Evolutionary conservation across 2,329 filamentous ascomycete species (phyloP), one percentile per base, ranked within the genome.

Genomic region (Boeremia lycopersici): DNA sequence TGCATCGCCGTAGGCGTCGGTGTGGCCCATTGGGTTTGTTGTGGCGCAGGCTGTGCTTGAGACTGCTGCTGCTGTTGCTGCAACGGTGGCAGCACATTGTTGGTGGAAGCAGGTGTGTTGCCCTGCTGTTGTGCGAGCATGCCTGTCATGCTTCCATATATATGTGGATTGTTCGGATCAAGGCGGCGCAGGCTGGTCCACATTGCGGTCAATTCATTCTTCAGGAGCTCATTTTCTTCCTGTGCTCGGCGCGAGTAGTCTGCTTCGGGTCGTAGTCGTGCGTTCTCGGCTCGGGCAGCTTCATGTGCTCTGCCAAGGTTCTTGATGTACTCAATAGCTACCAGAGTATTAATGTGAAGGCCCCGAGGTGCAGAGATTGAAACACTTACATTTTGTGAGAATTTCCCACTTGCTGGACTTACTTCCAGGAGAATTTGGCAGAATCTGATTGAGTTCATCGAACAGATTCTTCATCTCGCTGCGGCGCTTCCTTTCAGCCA

Each of bases 391-490:
- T 80, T 93, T 93, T 2, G 89, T 92, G 13, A 96, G 72, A 43
- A 93, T 92, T 66, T 96, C 90, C 90, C 90, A 96, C 66, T 96
- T 96, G 63, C 89, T 93, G 0, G 90, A 90, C 72, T 95, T 96
- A 23, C 88, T 89, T 1, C 90, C 90, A 13, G 90, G 85, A 65
- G 91, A 90, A 63, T 91, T 89, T 1, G 90, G 90, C 77, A 93
- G 87, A 33, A 91, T 80, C 62, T 89, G 87, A 62, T 91, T 85
- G 8, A 95, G 78, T 64, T 91, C 88, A 62, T 95, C 90, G 68
- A 95, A 95, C 0, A 95, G 77, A 67, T 90, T 88, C 77, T 95
- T 95, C 90, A 95, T 95, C 71, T 95, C 90, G 8, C 90, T 93
- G 57, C 90, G 81, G 34, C 90, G 84, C 77, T 95, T 95, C 33